Conservation (phyloP, 2,329 filamentous ascomycete species). For the Xylariaceae sp. region DNA sequence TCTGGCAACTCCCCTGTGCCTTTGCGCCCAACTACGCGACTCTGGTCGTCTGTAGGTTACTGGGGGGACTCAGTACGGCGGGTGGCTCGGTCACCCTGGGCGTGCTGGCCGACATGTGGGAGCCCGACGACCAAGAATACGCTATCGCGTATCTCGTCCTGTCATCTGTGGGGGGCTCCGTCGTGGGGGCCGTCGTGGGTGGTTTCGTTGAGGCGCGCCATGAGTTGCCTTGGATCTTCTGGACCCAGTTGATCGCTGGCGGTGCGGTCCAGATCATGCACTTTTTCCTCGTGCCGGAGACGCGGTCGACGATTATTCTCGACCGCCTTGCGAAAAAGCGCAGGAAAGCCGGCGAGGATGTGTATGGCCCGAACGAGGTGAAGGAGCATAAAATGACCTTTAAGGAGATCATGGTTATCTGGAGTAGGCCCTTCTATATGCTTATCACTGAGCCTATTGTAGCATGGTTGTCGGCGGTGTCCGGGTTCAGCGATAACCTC, state of each 20-base stretch:
- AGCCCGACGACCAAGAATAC: not conserved
- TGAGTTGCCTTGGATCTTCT: not conserved
- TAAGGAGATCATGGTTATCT: not conserved
- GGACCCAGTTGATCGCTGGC: not conserved
- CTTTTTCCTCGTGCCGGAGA: constrained; percentile 1
- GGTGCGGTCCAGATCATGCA: not conserved
- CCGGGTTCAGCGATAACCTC: not conserved
- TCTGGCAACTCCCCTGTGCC: not conserved
- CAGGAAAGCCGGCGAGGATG: not conserved
- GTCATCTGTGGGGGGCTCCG: not conserved
- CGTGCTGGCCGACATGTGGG: not conserved
- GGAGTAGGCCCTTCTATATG: not conserved
- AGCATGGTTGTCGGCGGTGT: not conserved
- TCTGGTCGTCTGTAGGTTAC: not conserved
- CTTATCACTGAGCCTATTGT: not conserved
- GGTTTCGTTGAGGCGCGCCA: not conserved
- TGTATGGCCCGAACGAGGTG: not conserved
- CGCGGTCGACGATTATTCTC: not conserved
- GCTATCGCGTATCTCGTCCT: not conserved
- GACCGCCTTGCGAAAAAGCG: not conserved
- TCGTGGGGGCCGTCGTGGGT: not conserved
- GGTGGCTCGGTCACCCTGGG: not conserved
- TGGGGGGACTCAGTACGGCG: not conserved
- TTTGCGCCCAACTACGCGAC: not conserved
- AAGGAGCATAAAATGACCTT: not conserved